These are phyloP conservation scores for Colletotrichum sp. DNA, from an alignment of 2,329 filamentous ascomycete species.

Conservation along the genomic window DNA sequence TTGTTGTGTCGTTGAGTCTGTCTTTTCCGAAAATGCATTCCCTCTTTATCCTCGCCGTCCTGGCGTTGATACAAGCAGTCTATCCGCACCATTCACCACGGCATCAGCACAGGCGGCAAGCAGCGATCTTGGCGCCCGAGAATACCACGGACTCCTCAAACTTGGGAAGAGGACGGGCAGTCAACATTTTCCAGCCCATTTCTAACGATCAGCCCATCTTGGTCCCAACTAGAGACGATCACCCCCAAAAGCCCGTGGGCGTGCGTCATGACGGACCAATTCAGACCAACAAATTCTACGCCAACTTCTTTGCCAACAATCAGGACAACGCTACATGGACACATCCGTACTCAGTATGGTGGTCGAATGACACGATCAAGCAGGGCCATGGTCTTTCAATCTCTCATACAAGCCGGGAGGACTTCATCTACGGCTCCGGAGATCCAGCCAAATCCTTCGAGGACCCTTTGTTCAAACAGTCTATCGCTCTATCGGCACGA, in stretches of 20 bases:
- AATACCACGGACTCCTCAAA: background rate
- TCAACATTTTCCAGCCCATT: background rate
- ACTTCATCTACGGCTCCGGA: constrained; percentile 64
- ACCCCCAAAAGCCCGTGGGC: constrained; percentile 11
- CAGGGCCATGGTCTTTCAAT: constrained; percentile 68
- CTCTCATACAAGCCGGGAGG: constrained; percentile 66
- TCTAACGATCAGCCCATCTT: background rate
- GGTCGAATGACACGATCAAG: constrained; percentile 54
- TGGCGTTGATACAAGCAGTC: background rate
- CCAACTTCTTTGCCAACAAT: constrained; percentile 72
- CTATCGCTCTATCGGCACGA: constrained; percentile 72
- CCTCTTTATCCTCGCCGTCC: background rate
- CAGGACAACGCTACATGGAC: constrained; percentile 70
- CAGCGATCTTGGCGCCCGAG: background rate
- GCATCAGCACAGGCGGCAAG: background rate
- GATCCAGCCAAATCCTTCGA: constrained; percentile 65
- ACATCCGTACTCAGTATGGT: constrained; percentile 69
- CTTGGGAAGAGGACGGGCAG: background rate
- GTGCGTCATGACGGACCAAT: constrained; percentile 41
- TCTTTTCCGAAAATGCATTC: background rate
- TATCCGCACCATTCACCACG: background rate
- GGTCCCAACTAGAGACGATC: background rate
- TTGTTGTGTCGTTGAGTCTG: background rate
- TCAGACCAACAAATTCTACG: constrained; percentile 73
- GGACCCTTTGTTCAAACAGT: constrained; percentile 55